Evolutionary conservation across 306 rosid species (phyloP).

Genomic region (Canavalia gladiata): DNA sequence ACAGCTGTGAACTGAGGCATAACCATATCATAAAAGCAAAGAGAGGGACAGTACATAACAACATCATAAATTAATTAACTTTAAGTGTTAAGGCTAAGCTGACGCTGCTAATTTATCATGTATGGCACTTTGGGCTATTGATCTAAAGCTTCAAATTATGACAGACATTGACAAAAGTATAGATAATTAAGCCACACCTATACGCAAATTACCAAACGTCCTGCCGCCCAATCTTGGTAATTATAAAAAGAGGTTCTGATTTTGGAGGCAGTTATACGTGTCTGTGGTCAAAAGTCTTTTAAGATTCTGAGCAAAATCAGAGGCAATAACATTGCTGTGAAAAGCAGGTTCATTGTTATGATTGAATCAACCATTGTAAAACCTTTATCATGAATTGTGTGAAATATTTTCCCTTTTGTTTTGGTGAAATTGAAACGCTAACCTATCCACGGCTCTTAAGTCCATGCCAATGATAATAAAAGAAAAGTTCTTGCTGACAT

Average conservation of each 20-base stretch:
- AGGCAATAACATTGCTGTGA: conserved; percentile 42
- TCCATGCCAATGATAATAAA: conserved; percentile 22
- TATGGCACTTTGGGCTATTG: conserved; percentile 38
- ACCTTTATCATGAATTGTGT: conserved; percentile 8
- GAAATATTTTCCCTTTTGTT: conserved; percentile 10
- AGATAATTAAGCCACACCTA: conserved; percentile 36
- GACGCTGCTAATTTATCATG: conserved; percentile 38
- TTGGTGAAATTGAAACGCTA: conserved; percentile 5
- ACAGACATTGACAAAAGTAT: conserved; percentile 50
- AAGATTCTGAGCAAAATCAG: conserved; percentile 30
- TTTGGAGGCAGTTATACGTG: conserved; percentile 53
- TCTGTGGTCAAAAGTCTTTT: conserved; percentile 44
- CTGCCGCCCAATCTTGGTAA: conserved; percentile 51
- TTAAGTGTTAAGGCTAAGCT: conserved; percentile 45
- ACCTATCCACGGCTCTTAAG: conserved; percentile 11
- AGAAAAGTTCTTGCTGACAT: not conserved
- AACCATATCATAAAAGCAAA: conserved; percentile 43
- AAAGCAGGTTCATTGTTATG: conserved; percentile 44
- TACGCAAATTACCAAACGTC: conserved; percentile 46
- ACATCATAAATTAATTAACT: conserved; percentile 39
- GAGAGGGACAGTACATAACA: conserved; percentile 36
- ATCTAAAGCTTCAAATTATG: conserved; percentile 54
- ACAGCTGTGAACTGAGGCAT: conserved; percentile 48
- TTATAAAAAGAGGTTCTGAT: conserved; percentile 10
- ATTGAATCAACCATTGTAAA: conserved; percentile 32